Evolutionary conservation across 2,329 filamentous ascomycete species (phyloP).

Genomic region (Ceratocystis diversiconidia): DNA sequence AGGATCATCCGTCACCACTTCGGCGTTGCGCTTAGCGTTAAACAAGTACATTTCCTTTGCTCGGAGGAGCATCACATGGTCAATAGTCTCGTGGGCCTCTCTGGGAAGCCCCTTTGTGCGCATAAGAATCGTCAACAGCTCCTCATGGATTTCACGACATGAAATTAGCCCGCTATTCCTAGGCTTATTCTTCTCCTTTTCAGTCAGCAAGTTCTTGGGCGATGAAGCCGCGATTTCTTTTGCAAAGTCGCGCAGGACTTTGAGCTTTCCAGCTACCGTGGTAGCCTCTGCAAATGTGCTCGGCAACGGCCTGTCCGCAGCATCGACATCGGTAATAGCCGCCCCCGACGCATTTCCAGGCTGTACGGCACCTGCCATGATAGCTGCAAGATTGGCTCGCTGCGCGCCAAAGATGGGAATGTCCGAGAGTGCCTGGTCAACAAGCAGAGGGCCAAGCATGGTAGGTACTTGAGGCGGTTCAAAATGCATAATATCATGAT

Average conservation of each 20-base stretch:
- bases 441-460: constrained; percentile 40
- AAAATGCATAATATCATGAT: constrained; percentile 44
- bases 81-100: constrained; percentile 38
- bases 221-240: constrained; percentile 9
- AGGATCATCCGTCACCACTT: constrained; percentile 54
- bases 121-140: constrained; percentile 33
- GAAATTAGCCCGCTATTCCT: constrained; percentile 26
- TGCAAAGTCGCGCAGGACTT: constrained; percentile 31
- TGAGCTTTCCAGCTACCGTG: constrained; percentile 36
- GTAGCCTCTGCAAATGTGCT: constrained; percentile 30
- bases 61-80: constrained; percentile 45
- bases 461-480: constrained; percentile 39
- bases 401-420: constrained; percentile 43
- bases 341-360: neutral
- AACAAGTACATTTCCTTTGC: constrained; percentile 50
- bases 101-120: constrained; percentile 34
- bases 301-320: constrained; percentile 27
- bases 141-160: constrained; percentile 44
- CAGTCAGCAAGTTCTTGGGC: constrained; percentile 8
- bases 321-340: constrained; percentile 27
- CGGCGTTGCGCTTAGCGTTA: constrained; percentile 49
- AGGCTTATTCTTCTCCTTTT: constrained; percentile 15
- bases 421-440: constrained; percentile 39
- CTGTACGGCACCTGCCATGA: constrained; percentile 31
- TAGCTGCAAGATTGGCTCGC: constrained; percentile 30